Conservation (phyloP, 495 filamentous ascomycete genomes). For the Daldinia grandis region DNA sequence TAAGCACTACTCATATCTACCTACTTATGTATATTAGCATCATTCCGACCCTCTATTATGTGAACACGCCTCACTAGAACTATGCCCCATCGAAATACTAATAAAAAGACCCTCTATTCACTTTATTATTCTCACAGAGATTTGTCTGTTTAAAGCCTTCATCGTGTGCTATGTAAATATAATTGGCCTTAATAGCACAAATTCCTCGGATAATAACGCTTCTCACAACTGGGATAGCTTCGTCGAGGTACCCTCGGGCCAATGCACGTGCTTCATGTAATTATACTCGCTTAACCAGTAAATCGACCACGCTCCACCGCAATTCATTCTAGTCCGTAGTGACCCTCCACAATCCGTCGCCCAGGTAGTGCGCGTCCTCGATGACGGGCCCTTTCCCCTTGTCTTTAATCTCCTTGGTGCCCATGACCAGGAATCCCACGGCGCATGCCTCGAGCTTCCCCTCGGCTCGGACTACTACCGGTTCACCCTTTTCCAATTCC, state of each 20-base stretch:
- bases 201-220: neutral
- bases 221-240: neutral
- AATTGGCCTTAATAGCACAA: neutral
- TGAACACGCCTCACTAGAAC: no score
- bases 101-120: neutral
- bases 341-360: constrained; percentile 92
- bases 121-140: neutral
- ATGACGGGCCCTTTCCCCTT: constrained; percentile 93
- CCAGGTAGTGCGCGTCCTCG: constrained; percentile 90
- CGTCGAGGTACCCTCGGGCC: neutral
- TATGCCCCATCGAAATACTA: neutral
- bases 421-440: constrained; percentile 83
- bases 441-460: constrained; percentile 92
- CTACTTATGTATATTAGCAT: no score
- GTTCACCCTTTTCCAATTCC: constrained; percentile 75
- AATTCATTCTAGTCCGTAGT: constrained; percentile 65
- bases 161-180: neutral
- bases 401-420: constrained; percentile 90
- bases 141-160: neutral
- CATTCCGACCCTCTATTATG: no score
- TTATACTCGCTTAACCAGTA: neutral
- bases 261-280: neutral
- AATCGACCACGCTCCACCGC: neutral
- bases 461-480: constrained; percentile 90
- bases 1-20: no score